Evolutionary conservation across 2,329 filamentous ascomycete genomes (phyloP).

Genomic region (Paramyrothecium roridum): DNA sequence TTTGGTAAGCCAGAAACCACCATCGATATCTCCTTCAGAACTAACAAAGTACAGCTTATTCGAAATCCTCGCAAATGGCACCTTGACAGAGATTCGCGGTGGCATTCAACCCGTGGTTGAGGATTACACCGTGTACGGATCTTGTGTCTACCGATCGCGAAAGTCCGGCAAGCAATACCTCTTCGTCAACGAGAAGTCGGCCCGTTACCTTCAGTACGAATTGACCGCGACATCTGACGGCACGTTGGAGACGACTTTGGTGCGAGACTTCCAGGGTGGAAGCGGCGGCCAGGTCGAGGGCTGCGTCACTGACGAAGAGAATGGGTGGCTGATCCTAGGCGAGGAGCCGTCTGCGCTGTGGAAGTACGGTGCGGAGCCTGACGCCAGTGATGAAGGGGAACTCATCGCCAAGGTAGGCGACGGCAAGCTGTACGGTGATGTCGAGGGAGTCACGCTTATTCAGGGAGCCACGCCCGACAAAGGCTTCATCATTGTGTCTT

Average conservation of each 20-base stretch:
- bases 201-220: constrained; percentile 52
- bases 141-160: constrained; percentile 46
- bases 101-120: constrained; percentile 42
- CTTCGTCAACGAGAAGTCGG: constrained; percentile 52
- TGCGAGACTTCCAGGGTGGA: constrained; percentile 48
- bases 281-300: constrained; percentile 52
- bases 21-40: too few relatives aligned
- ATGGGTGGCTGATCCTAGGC: constrained; percentile 47
- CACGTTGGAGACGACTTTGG: constrained; percentile 40
- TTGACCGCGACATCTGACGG: constrained; percentile 36
- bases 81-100: constrained; percentile 37
- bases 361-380: constrained; percentile 49
- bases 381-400: constrained; percentile 28
- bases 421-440: constrained; percentile 45
- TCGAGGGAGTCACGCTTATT: constrained; percentile 51
- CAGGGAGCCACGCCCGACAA: constrained; percentile 37
- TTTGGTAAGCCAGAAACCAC: constrained; percentile 37
- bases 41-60: constrained; percentile 34
- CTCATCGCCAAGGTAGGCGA: constrained; percentile 41
- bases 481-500: constrained; percentile 50
- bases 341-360: constrained; percentile 51
- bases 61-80: constrained; percentile 44
- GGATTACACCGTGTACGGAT: constrained; percentile 48
- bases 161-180: constrained; percentile 47
- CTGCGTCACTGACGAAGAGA: constrained; percentile 49